Evolutionary conservation across 2,329 filamentous ascomycete species (phyloP).

Genomic region (Beauveria caledonica): DNA sequence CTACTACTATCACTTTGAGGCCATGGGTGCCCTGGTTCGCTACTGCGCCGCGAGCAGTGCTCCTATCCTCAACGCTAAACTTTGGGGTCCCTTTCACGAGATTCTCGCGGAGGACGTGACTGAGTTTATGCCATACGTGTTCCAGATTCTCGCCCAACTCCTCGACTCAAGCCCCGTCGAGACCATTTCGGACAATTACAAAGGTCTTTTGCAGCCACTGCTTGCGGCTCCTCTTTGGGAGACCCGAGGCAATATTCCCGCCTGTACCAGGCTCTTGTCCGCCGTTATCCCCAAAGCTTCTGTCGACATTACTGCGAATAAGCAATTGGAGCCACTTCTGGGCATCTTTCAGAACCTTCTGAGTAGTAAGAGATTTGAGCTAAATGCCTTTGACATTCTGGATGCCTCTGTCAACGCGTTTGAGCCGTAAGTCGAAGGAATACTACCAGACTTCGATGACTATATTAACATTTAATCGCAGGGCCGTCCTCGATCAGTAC

Average conservation of each 20-base stretch:
- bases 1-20: slow-evolving; percentile 98
- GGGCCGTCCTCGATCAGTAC: slow-evolving; percentile 61
- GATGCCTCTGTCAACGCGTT: slow-evolving; percentile 71
- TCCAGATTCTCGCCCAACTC: slow-evolving; percentile 87
- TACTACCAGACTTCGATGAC: background rate
- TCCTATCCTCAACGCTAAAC: slow-evolving; percentile 65
- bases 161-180: slow-evolving; percentile 76
- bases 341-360: slow-evolving; percentile 93
- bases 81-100: slow-evolving; percentile 76
- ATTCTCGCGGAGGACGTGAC: slow-evolving; percentile 77
- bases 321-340: slow-evolving; percentile 81
- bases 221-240: slow-evolving; percentile 84
- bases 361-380: slow-evolving; percentile 72
- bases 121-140: slow-evolving; percentile 93
- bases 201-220: slow-evolving; percentile 67
- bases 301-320: slow-evolving; percentile 63
- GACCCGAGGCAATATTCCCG: slow-evolving; percentile 84
- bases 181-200: slow-evolving; percentile 74
- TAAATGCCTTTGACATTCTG: slow-evolving; percentile 80
- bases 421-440: slow-evolving; percentile 48
- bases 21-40: slow-evolving; percentile 76
- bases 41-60: slow-evolving; percentile 58
- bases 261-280: slow-evolving; percentile 73
- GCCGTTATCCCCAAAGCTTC: slow-evolving; percentile 75
- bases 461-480: slow-evolving; percentile 27